Conservation (phyloP, 1,284 basidiomycete species). For the Ceratobasidium sp. region DNA sequence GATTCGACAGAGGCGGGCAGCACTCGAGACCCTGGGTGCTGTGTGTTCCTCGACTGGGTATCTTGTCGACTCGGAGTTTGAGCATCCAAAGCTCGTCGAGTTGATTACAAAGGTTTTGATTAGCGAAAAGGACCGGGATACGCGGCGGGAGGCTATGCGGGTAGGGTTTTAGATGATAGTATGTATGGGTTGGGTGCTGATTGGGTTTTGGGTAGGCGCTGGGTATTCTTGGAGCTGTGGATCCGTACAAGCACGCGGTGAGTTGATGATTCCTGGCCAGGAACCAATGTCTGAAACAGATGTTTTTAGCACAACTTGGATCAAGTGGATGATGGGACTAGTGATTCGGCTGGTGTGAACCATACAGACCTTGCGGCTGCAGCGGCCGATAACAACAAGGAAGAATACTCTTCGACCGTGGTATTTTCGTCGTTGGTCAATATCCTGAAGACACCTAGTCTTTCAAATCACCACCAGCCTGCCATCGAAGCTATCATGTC, state of each 20-base stretch:
- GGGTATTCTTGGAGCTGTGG: slow-evolving; percentile 26
- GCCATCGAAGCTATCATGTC: slow-evolving; percentile 88
- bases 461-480: slow-evolving; percentile 3
- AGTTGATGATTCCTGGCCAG: background rate
- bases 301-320: slow-evolving; percentile 17
- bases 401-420: slow-evolving; percentile 29
- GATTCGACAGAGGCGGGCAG: slow-evolving; percentile 10
- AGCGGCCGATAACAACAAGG: slow-evolving; percentile 27
- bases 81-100: slow-evolving; percentile 28
- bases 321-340: background rate
- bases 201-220: background rate
- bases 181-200: background rate
- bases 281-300: background rate
- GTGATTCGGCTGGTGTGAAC: background rate
- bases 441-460: slow-evolving; percentile 18
- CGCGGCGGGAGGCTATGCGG: slow-evolving; percentile 31
- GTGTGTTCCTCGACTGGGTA: slow-evolving; percentile 34
- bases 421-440: slow-evolving; percentile 28
- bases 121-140: slow-evolving; percentile 17
- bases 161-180: background rate
- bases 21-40: slow-evolving; percentile 27
- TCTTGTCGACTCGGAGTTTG: slow-evolving; percentile 15
- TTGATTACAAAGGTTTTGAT: slow-evolving; percentile 30
- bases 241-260: slow-evolving; percentile 26
- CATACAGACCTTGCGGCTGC: slow-evolving; percentile 22